phyloP scores from a whole-genome alignment of 495 filamentous ascomycete species.

The Penicillium egyptiacum region DNA sequence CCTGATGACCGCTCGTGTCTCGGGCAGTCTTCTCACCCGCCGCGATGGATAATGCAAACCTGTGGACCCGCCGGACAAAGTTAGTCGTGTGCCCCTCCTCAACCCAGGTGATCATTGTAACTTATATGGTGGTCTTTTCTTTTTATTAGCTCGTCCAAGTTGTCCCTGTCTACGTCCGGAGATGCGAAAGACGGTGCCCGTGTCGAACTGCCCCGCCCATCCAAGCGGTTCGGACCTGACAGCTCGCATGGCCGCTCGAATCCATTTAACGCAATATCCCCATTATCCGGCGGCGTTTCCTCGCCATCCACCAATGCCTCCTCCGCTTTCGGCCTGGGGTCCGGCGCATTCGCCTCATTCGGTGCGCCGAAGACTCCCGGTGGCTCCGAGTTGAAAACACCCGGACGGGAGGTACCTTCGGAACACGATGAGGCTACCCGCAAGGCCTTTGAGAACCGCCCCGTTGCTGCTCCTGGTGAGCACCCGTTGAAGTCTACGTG shows the following conservation, averaged over 20 bases:
- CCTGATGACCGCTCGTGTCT: conserved; percentile 46
- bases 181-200: conserved; percentile 60
- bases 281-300: conserved; percentile 66
- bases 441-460: conserved; percentile 40
- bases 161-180: conserved; percentile 79
- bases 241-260: conserved; percentile 78
- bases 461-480: conserved; percentile 42
- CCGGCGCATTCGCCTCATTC: conserved; percentile 95
- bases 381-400: conserved; percentile 69
- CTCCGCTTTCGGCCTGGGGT: conserved; percentile 89
- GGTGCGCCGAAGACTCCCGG: conserved; percentile 89
- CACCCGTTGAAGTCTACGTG: conserved; percentile 81
- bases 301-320: conserved; percentile 87
- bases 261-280: conserved; percentile 80
- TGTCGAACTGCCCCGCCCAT: conserved; percentile 63
- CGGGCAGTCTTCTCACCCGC: conserved; percentile 41
- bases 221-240: conserved; percentile 76
- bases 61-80: conserved; percentile 95
- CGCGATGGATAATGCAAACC: conserved; percentile 64
- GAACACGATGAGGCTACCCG: conserved; percentile 56
- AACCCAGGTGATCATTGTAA: conserved; percentile 11
- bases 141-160: conserved; percentile 70
- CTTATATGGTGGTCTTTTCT: conserved; percentile 8
- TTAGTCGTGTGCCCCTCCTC: conserved; percentile 46
- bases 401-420: conserved; percentile 56